Base-by-base conservation (phyloP, 176 grass and related monocot genomes). In the Raddia distichophylla region DNA sequence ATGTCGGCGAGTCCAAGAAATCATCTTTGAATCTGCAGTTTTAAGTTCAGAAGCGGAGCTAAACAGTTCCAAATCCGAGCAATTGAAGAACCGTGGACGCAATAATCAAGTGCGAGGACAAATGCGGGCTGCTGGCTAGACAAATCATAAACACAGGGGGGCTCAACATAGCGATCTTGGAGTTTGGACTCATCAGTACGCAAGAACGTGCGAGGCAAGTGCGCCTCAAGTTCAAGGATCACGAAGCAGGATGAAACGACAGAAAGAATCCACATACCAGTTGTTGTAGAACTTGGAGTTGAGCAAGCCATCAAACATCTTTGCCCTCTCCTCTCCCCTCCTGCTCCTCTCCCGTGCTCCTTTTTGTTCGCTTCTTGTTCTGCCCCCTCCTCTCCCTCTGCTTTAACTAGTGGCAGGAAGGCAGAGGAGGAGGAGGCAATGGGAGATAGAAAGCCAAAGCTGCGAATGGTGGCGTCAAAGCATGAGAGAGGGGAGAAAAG, bases 201-300 rank as follows among this genome's bases (percentile, higher is more conserved):
- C 34, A 54, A 67, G 43, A 67, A 60, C 27, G 50, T 22, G 22
- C 9, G 43, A 11, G 22, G 12, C 82, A 17, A 15, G 22, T 56
- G 22, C 22, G 3, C 19, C 34, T 7, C 19, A 69, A 55, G 19
- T 27, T 40, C 5, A 48, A n/a, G 22, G 81, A 71, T 20, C 54
- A 86, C 12, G 55, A 85, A 60, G 3, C 54, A 35, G 12, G 74
- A 55, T 10, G 49, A 37, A 84, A 12, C 32, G 43, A 58, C 45
- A 32, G 20, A 52, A 22, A 61, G 54, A 12, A 33, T 49, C 18
- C 1, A 5, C 1, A 22, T 82, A 98, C 95, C 95, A 98, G 86
- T 88, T 95, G 80, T 86, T 93, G 75, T 91, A 83, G 78, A 98
- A 98, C 85, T 93, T 94, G 78, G 92, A 89, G 75, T 91, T 88